These are phyloP conservation scores for Russula compacta DNA, from an alignment of 768 basidiomycete genomes.

Conservation along the genomic window DNA sequence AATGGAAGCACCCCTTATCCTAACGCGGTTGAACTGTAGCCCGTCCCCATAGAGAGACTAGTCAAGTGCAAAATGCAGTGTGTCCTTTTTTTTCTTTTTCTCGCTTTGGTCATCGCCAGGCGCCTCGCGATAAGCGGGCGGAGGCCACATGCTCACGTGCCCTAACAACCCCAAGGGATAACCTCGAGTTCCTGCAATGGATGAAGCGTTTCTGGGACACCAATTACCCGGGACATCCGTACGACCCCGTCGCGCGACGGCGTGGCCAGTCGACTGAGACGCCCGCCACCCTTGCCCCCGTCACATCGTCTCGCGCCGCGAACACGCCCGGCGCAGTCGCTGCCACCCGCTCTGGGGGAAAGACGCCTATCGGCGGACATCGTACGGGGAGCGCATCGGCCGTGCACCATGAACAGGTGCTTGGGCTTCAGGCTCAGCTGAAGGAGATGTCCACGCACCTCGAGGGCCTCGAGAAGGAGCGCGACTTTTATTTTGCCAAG, in stretches of 20 bases:
- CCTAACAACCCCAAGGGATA: slow-evolving; percentile 50
- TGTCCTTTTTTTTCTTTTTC: slow-evolving; percentile 28
- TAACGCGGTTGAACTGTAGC: slow-evolving; percentile 37
- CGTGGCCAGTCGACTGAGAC: slow-evolving; percentile 69
- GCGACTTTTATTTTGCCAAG: slow-evolving; percentile 98
- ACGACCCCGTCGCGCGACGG: slow-evolving; percentile 77
- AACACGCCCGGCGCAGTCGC: slow-evolving; percentile 27
- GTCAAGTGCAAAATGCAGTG: slow-evolving; percentile 99
- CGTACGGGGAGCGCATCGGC: slow-evolving; percentile 48
- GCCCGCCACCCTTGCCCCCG: slow-evolving; percentile 70
- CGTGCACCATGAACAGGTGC: slow-evolving; percentile 56
- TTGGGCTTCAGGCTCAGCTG: slow-evolving; percentile 65
- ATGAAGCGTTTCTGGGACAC: slow-evolving; percentile 92
- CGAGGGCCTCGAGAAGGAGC: slow-evolving; percentile 91
- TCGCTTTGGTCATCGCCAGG: neutral
- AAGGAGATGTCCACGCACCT: slow-evolving; percentile 73
- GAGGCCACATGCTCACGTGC: neutral
- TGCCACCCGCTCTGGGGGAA: slow-evolving; percentile 46
- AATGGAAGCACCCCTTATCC: neutral
- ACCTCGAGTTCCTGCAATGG: slow-evolving; percentile 98
- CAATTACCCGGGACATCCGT: slow-evolving; percentile 79
- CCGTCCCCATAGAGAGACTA: slow-evolving; percentile 89
- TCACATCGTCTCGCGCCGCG: slow-evolving; percentile 30
- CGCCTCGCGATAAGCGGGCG: neutral
- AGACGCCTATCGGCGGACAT: slow-evolving; percentile 64